Conservation (phyloP, 495 filamentous ascomycete species). For the Schizothecium vesticola region DNA sequence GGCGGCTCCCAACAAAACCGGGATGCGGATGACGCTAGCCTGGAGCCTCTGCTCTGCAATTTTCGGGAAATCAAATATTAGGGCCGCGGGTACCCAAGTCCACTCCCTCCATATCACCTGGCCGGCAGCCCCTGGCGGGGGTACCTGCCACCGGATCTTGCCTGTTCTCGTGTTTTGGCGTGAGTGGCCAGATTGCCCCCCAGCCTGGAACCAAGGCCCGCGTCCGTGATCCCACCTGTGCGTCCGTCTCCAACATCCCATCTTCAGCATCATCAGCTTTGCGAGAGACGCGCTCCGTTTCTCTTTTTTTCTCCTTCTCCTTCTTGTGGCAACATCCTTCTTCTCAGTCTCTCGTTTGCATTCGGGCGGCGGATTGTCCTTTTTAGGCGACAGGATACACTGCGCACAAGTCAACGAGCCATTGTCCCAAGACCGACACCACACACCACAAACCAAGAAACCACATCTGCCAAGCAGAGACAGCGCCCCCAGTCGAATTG, state of each 20-base stretch:
- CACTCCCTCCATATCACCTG: background rate
- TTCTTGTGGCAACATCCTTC: background rate
- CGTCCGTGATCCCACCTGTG: background rate
- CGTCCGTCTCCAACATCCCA: background rate
- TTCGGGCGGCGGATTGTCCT: constrained; percentile 1
- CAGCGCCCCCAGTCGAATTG: background rate
- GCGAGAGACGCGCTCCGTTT: constrained; percentile 1
- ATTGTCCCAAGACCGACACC: background rate
- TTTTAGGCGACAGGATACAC: background rate
- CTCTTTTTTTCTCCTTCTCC: background rate
- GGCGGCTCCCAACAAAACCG: background rate
- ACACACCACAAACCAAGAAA: background rate
- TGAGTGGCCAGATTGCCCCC: constrained; percentile 13
- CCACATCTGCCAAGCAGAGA: background rate
- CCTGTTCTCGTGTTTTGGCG: constrained; percentile 9
- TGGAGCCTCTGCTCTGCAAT: constrained; percentile 4
- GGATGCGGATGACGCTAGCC: constrained; percentile 3
- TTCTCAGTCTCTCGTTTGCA: constrained; percentile 17
- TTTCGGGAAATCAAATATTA: constrained; percentile 12
- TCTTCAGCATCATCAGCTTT: constrained; percentile 1
- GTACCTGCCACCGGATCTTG: constrained; percentile 8
- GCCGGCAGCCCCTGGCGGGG: background rate
- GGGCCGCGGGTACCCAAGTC: background rate
- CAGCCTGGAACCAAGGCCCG: background rate
- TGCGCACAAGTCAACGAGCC: background rate